These are phyloP conservation scores for Heliosperma pusillum DNA, from an alignment of 148 eudicot species.

Conservation along the genomic window DNA sequence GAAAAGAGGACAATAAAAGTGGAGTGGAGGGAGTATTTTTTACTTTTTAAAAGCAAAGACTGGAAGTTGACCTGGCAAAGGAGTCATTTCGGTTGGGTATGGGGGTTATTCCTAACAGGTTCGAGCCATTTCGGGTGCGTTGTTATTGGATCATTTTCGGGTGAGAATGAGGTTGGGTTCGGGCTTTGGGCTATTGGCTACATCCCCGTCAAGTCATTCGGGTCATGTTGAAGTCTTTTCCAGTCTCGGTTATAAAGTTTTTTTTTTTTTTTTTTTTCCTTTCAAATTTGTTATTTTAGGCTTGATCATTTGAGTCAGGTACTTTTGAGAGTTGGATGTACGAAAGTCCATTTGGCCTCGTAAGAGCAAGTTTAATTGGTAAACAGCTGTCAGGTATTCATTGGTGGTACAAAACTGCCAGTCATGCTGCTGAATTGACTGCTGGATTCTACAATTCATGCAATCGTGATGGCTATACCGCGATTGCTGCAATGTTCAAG, in stretches of 20 bases:
- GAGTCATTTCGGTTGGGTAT: background rate
- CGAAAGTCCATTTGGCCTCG: background rate
- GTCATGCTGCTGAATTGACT: slow-evolving; percentile 92
- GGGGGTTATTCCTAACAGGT: background rate
- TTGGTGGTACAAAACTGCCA: slow-evolving; percentile 96
- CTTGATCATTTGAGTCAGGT: background rate
- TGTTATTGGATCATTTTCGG: background rate
- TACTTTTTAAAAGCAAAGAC: background rate
- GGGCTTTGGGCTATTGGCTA: no score
- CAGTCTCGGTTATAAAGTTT: no score
- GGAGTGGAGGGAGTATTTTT: no score
- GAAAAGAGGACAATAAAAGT: no score
- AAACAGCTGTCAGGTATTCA: slow-evolving; percentile 84
- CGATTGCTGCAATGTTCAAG: slow-evolving; percentile 66
- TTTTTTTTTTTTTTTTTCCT: no score
- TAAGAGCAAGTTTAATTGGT: slow-evolving; percentile 15
- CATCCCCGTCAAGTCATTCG: no score
- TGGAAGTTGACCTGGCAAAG: background rate
- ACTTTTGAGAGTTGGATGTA: background rate
- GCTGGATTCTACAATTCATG: slow-evolving; percentile 78
- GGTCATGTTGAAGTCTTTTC: background rate
- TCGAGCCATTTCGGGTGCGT: background rate
- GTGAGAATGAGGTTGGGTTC: no score
- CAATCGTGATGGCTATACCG: slow-evolving; percentile 75
- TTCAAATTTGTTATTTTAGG: background rate